A percentile compares a stretch with the other conserved stretches of the same genome.
Evolutionary conservation across 2,329 filamentous ascomycete species (phyloP).

Genomic region (Penicillium sp.): DNA sequence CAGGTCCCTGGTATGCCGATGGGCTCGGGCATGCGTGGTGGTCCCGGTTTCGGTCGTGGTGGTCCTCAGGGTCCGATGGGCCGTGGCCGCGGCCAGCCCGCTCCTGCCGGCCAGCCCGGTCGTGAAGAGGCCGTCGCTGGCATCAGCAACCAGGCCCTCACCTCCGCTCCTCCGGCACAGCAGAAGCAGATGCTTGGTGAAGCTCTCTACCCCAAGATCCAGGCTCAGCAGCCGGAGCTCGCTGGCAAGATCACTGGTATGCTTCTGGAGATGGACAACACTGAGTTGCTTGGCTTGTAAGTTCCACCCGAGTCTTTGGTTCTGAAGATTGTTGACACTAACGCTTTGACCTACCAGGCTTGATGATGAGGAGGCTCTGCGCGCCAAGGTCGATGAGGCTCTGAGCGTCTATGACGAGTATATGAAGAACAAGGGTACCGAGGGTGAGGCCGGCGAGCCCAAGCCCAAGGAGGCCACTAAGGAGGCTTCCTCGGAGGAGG

Average conservation of each 20-base stretch:
- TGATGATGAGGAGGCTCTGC: slow-evolving; percentile 82
- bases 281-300: slow-evolving; percentile 91
- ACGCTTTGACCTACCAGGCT: slow-evolving; percentile 58
- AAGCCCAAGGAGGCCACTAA: slow-evolving; percentile 47
- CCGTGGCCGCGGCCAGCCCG: slow-evolving; percentile 43
- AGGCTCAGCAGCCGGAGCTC: slow-evolving; percentile 87
- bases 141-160: slow-evolving; percentile 53
- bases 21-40: slow-evolving; percentile 51
- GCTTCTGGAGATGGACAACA: slow-evolving; percentile 98
- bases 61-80: slow-evolving; percentile 46
- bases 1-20: slow-evolving; percentile 68
- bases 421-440: slow-evolving; percentile 73
- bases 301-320: slow-evolving; percentile 43
- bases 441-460: slow-evolving; percentile 43
- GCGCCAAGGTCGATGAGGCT: slow-evolving; percentile 95
- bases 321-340: slow-evolving; percentile 11
- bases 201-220: slow-evolving; percentile 97
- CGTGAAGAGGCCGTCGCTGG: slow-evolving; percentile 35
- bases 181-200: slow-evolving; percentile 99
- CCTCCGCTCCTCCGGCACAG: slow-evolving; percentile 61
- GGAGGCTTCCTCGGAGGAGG: slow-evolving; percentile 43
- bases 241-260: slow-evolving; percentile 99
- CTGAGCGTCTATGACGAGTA: slow-evolving; percentile 98
- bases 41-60: slow-evolving; percentile 46
- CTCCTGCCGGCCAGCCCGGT: slow-evolving; percentile 35